Percentiles rank a stretch among this genome's conserved stretches.
Conservation (phyloP, 2,329 filamentous ascomycete genomes). For the Ascochyta lentis region DNA sequence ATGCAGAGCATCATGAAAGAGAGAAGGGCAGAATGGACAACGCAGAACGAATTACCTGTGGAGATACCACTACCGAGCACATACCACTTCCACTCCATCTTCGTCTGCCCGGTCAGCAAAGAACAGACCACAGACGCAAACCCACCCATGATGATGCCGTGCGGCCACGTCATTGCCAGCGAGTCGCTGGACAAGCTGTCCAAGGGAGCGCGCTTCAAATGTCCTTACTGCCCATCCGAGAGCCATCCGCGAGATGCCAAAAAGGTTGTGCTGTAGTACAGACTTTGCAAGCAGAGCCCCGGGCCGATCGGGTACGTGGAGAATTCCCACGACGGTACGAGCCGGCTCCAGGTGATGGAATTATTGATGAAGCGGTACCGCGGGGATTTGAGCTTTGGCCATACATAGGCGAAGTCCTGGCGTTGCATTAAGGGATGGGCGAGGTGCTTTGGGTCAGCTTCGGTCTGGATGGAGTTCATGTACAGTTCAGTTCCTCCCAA, state of each 20-base stretch:
- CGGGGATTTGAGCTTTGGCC: not conserved
- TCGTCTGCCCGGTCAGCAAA: constrained; percentile 96
- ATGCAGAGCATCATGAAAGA: constrained; percentile 85
- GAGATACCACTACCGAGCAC: constrained; percentile 70
- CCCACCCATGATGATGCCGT: constrained; percentile 95
- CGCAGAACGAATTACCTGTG: constrained; percentile 84
- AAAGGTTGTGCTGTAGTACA: constrained; percentile 43
- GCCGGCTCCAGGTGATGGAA: not conserved
- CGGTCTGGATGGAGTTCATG: not conserved
- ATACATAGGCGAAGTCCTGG: not conserved
- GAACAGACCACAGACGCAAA: constrained; percentile 93
- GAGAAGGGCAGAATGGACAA: constrained; percentile 94
- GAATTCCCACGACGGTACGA: not conserved
- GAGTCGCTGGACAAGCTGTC: constrained; percentile 81
- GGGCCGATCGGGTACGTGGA: not conserved
- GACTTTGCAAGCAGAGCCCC: not conserved
- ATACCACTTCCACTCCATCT: constrained; percentile 89
- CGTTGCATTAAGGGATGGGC: not conserved
- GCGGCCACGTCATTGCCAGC: constrained; percentile 89
- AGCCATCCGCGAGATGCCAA: constrained; percentile 76
- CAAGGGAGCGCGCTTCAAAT: constrained; percentile 86
- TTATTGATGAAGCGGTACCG: not conserved
- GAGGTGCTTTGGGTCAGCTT: not conserved
- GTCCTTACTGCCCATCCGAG: constrained; percentile 92
- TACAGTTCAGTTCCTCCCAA: not conserved